Base-by-base conservation (phyloP, 1,139 yeast species). In the Arxiozyma telluris region DNA sequence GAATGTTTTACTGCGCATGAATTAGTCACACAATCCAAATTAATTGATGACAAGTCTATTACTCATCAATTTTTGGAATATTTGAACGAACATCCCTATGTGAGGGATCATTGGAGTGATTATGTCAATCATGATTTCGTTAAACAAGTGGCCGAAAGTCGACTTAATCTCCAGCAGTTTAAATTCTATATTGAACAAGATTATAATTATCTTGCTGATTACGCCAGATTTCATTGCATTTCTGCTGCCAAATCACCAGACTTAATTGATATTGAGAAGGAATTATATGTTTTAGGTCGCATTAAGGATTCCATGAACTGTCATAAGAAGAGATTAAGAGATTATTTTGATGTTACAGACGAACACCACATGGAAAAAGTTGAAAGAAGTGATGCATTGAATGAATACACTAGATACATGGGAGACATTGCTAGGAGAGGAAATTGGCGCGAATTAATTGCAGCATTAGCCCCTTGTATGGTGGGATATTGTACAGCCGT, bases 401-500 rank as follows among this genome's bases (percentile, higher is more conserved):
- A 27, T 27, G 30, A 8, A 27, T 87, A 87, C 65, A 78, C 87
- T 46, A 71, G 82, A 44, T 84, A 80, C 59, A 71, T 87, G 54
- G 64, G 77, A 44, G 73, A 77, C 23, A 69, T 82, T 8, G 84
- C 84, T 1, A 69, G 72, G 41, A 70, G 65, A 38, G 72, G 75
- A 12, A 84, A 83, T 64, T 84, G 82, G 76, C 66, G 82, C 38
- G 85, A 83, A n/a, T 76, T 84, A 51, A 80, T 80, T 57, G 77
- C 82, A 8, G 88, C 93, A 0, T 68, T 86, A 50, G 78, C 89
- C 4, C 94, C 95, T 0, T 87, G 95, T 66, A 70, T 85, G 49
- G 78, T 83, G 61, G 95, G 94, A 0, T 85, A 84, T 65, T 76
- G 77, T 42, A 78, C 79, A 55, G 80, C 77, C 9, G 56, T 65